Base-by-base conservation (phyloP, 208 protist genomes). In the Crithidia mellificae region DNA sequence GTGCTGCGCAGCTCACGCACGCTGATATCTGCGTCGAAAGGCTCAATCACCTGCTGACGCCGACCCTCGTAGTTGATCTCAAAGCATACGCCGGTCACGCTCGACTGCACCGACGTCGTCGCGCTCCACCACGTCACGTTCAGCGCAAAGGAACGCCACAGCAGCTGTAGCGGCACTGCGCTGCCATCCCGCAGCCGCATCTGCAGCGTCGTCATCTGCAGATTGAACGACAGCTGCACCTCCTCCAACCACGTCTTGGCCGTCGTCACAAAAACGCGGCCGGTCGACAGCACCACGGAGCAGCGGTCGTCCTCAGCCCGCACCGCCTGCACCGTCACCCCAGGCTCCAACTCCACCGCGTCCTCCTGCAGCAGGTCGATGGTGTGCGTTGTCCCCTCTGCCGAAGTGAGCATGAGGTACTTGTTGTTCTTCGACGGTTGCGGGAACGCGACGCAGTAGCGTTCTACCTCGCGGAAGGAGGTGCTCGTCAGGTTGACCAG, bases 401-500 rank as follows among this genome's bases (percentile, higher is more conserved):
- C 39, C 17, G 50, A 51, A 11, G 69, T 77, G 22, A 90, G 53
- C 38, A 80, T 34, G 1, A 84, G 38, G 43, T 79, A 70, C 47
- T 67, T 70, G 53, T 75, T 61, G 72, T 68, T 74, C 54, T 63
- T 74, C 25, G 69, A 68, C 8, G 61, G 61, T 19, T 66, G 69
- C 34, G 69, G 69, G 11, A 68, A 74, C 34, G 69, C 61, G 53
- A 74, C 69, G 24, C 47, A 32, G 46, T 63, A 74, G 61, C 61
- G 22, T 9, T 25, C 47, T n/a, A 87, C 57, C 11, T 71, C 69
- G 34, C 73, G 63, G 68, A 85, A 90, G 17, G 1, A 20, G 29
- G 65, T 25, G 15, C 34, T 62, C 0, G 84, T 83, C 41, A 80
- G 47, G 53, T 90, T 90, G 34, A 90, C 79, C 6, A 90, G 62